A percentile compares a stretch with the other conserved stretches of the same genome.
Conservation (phyloP, 257 asterid genomes). For the Solanum gandarillasii region DNA sequence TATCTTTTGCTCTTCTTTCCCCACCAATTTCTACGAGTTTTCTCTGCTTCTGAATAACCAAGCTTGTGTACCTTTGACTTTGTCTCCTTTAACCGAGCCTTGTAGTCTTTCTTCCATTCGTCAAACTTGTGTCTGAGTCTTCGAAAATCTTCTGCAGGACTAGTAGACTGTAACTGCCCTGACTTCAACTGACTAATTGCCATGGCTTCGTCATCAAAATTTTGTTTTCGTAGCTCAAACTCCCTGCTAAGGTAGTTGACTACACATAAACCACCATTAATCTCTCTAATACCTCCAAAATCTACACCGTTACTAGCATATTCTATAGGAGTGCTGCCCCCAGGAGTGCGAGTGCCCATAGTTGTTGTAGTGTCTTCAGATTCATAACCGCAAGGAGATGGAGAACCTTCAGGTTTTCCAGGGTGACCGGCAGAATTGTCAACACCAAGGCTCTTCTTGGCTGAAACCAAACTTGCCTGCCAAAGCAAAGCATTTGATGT, state of each 20-base stretch:
- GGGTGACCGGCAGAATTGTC: slow-evolving; percentile 25
- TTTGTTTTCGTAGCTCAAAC: slow-evolving; percentile 45
- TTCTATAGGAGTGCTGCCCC: slow-evolving; percentile 57
- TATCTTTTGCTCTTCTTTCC: slow-evolving; percentile 40
- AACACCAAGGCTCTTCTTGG: slow-evolving; percentile 46
- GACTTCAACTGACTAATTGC: slow-evolving; percentile 34
- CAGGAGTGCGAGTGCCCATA: slow-evolving; percentile 42
- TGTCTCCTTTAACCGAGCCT: slow-evolving; percentile 49
- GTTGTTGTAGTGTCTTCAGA: slow-evolving; percentile 46
- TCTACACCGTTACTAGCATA: slow-evolving; percentile 24
- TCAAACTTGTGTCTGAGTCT: slow-evolving; percentile 49
- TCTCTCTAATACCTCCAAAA: slow-evolving; percentile 21
- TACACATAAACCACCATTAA: slow-evolving; percentile 26
- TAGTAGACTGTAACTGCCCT: slow-evolving; percentile 11
- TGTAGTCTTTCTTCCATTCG: slow-evolving; percentile 60
- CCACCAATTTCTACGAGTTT: slow-evolving; percentile 59
- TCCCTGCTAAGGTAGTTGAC: slow-evolving; percentile 42
- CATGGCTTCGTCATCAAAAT: slow-evolving; percentile 42
- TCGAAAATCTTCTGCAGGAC: slow-evolving; percentile 33
- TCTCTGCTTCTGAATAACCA: slow-evolving; percentile 41
- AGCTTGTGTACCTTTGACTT: slow-evolving; percentile 36
- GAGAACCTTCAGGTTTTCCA: slow-evolving; percentile 35
- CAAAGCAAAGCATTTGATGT: slow-evolving; percentile 1
- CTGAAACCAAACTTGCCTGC: slow-evolving; percentile 69
- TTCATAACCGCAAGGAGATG: slow-evolving; percentile 52